Percentiles rank a stretch among this genome's conserved stretches.
Evolutionary conservation across 1,284 basidiomycete genomes (phyloP).

Genomic region (Coniferiporia weirii): DNA sequence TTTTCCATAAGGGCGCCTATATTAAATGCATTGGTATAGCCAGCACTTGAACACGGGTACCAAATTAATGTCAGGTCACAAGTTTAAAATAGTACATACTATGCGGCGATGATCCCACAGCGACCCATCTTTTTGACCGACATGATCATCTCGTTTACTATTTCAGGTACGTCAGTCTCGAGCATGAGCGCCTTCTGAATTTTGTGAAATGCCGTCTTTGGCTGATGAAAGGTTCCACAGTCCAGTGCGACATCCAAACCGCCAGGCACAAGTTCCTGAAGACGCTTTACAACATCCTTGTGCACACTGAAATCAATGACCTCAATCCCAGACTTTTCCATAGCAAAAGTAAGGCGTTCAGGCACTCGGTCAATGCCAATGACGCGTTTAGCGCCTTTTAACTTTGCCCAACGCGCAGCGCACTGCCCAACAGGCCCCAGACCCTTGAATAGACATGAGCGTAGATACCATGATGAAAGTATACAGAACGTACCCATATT

Average conservation of each 20-base stretch:
- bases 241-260: constrained; percentile 63
- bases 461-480: not conserved
- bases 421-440: constrained; percentile 61
- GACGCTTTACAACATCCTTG: constrained; percentile 49
- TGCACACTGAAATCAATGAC: constrained; percentile 58
- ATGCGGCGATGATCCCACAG: constrained; percentile 58
- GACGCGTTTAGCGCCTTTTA: constrained; percentile 68
- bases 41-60: constrained; percentile 29
- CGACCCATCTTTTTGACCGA: constrained; percentile 62
- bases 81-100: constrained; percentile 32
- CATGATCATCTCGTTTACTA: constrained; percentile 63
- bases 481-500: constrained; percentile 48
- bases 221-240: constrained; percentile 66
- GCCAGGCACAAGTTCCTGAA: constrained; percentile 58
- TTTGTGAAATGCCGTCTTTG: constrained; percentile 61
- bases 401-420: constrained; percentile 53
- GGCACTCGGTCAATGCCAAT: constrained; percentile 68
- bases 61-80: constrained; percentile 4
- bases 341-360: constrained; percentile 57
- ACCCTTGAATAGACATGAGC: constrained; percentile 32
- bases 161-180: constrained; percentile 74
- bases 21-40: constrained; percentile 66
- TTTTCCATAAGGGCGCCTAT: constrained; percentile 79
- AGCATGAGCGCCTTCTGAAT: constrained; percentile 66
- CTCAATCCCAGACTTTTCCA: constrained; percentile 52